These are phyloP conservation scores for Onygena corvina DNA, from an alignment of 2,329 filamentous ascomycete genomes.

Conservation along the genomic window DNA sequence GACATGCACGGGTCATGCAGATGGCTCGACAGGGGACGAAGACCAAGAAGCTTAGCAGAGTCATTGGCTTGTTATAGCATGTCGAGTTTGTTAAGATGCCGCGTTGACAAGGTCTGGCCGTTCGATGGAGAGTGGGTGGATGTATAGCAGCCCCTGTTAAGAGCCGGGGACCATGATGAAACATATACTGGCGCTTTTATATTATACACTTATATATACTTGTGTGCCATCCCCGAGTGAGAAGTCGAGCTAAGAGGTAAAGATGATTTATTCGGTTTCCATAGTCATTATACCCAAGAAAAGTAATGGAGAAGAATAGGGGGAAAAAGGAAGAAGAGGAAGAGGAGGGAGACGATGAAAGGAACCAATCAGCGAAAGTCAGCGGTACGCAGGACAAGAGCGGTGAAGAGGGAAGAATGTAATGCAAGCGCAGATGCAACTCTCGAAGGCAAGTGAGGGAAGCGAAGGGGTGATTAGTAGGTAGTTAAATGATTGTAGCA, in stretches of 20 bases:
- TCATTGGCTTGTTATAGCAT: no score
- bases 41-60: no score
- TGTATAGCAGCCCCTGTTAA: no score
- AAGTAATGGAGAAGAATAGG: slow-evolving; percentile 1
- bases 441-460: not conserved
- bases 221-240: no score
- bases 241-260: not conserved
- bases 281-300: slow-evolving; percentile 6
- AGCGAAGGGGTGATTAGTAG: not conserved
- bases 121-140: no score
- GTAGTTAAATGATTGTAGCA: not conserved
- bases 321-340: not conserved
- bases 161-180: no score
- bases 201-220: no score
- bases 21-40: no score
- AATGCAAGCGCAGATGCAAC: not conserved
- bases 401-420: not conserved
- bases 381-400: not conserved
- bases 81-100: no score
- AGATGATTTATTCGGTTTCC: slow-evolving; percentile 1
- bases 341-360: not conserved
- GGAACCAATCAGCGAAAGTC: not conserved
- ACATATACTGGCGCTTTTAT: no score
- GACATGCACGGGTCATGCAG: no score
- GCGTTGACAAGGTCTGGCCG: no score